Conservation (phyloP, 1,284 basidiomycete genomes). For the Cerrena zonata region DNA sequence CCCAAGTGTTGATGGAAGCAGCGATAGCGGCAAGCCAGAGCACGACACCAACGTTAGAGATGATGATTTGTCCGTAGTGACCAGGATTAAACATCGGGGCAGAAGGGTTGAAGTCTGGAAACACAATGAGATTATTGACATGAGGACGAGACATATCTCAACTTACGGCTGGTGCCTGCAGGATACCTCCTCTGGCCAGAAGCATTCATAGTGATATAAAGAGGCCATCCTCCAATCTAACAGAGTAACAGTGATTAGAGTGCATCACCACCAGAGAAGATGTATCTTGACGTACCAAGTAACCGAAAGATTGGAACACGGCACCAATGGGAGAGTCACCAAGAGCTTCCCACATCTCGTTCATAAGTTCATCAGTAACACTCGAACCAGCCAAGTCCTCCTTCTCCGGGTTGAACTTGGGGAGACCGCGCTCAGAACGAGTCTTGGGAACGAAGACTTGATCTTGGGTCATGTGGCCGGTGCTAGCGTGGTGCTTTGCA, state of each 20-base stretch:
- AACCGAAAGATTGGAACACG: constrained; percentile 58
- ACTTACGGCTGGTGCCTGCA: constrained; percentile 74
- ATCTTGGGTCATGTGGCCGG: constrained; percentile 90
- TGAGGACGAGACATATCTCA: neutral
- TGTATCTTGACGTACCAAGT: constrained; percentile 49
- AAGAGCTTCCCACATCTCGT: constrained; percentile 81
- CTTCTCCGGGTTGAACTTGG: constrained; percentile 57
- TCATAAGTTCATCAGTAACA: constrained; percentile 67
- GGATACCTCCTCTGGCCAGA: constrained; percentile 89
- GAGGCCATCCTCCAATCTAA: constrained; percentile 79
- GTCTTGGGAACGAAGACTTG: constrained; percentile 95
- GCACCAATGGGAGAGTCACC: constrained; percentile 90
- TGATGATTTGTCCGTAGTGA: constrained; percentile 74
- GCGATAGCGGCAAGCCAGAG: constrained; percentile 65
- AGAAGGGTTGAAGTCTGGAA: constrained; percentile 73
- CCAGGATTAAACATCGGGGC: constrained; percentile 83
- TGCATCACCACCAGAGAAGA: neutral
- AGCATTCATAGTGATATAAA: constrained; percentile 82
- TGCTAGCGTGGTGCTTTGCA: constrained; percentile 93
- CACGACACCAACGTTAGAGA: constrained; percentile 82
- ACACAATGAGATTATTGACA: neutral
- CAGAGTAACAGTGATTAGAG: constrained; percentile 7
- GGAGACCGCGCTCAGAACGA: constrained; percentile 66
- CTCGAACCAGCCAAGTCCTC: constrained; percentile 68
- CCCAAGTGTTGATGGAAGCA: constrained; percentile 57